A percentile compares a stretch with the other conserved stretches of the same genome.
These are phyloP conservation scores for Echium plantagineum DNA, from an alignment of 257 asterid species.

Conservation along the genomic window DNA sequence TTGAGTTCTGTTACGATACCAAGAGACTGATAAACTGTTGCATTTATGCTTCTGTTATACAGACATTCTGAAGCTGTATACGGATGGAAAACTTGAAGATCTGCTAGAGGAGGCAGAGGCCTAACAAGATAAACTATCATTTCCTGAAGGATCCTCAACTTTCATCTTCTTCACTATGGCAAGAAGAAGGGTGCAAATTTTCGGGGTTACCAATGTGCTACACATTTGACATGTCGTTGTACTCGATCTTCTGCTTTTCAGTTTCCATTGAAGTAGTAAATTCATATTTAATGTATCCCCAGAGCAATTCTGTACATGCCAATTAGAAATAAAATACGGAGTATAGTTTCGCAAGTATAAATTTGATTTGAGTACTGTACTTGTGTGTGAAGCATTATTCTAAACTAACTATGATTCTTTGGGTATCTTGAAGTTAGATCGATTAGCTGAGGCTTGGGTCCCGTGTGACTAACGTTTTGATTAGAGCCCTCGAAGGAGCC, in stretches of 20 bases:
- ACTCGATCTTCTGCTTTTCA: not conserved
- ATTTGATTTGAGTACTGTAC: not conserved
- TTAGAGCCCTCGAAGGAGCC: no score
- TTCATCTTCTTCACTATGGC: not conserved
- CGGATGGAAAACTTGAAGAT: slow-evolving; percentile 53
- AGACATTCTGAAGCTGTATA: slow-evolving; percentile 55
- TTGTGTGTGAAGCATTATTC: no score
- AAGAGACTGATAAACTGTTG: not conserved
- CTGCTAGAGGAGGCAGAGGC: slow-evolving; percentile 50
- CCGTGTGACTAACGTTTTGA: no score
- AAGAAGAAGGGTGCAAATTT: not conserved
- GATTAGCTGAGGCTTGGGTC: no score
- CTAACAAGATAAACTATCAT: slow-evolving; percentile 20
- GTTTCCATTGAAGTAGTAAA: not conserved
- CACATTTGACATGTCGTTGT: not conserved
- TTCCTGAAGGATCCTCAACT: not conserved
- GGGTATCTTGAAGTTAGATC: no score
- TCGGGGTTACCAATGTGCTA: not conserved
- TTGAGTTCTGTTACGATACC: no score
- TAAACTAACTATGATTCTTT: no score
- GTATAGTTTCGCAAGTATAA: not conserved
- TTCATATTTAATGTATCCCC: not conserved
- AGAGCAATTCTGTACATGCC: not conserved
- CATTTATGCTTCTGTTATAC: slow-evolving; percentile 15
- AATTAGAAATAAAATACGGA: no score